Percentiles rank a stretch among this genome's conserved stretches.
Conservation (phyloP, 139 green algal species). For the Chlorella sp. region DNA sequence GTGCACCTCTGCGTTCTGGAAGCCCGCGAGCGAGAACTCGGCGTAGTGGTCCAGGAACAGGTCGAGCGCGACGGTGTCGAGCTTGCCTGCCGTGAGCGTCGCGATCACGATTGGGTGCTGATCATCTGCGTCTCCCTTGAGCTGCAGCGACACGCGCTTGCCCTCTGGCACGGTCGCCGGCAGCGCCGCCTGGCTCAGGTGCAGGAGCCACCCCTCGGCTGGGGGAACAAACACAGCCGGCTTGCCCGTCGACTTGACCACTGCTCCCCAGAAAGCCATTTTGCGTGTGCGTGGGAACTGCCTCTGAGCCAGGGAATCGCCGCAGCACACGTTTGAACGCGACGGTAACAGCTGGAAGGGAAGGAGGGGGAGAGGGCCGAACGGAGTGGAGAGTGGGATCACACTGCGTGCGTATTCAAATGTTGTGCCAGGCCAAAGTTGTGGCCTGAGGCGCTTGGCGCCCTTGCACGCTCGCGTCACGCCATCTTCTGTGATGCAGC, state of each 20-base stretch:
- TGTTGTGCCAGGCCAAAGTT: too few relatives aligned
- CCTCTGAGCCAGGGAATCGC: too few relatives aligned
- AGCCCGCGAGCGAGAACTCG: slow-evolving; percentile 58
- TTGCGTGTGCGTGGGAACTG: too few relatives aligned
- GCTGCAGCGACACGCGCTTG: not conserved
- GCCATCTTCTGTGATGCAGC: too few relatives aligned
- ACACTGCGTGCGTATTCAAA: too few relatives aligned
- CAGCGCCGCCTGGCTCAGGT: not conserved
- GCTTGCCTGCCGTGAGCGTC: not conserved
- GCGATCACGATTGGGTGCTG: not conserved
- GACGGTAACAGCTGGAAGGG: too few relatives aligned
- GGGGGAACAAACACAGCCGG: not conserved
- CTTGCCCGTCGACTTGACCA: not conserved
- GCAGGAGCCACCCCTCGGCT: not conserved
- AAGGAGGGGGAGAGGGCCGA: too few relatives aligned
- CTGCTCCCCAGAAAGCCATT: not conserved
- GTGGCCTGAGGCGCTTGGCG: too few relatives aligned
- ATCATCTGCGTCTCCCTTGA: not conserved
- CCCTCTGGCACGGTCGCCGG: not conserved
- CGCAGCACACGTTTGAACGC: too few relatives aligned
- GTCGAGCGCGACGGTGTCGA: slow-evolving; percentile 59
- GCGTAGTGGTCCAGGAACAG: slow-evolving; percentile 68
- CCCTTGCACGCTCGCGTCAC: too few relatives aligned
- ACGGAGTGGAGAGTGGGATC: too few relatives aligned
- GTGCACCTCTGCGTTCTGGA: not conserved